Base-by-base conservation (phyloP, 352 stramenopile genomes). In the Globisporangium heterothallicum region DNA sequence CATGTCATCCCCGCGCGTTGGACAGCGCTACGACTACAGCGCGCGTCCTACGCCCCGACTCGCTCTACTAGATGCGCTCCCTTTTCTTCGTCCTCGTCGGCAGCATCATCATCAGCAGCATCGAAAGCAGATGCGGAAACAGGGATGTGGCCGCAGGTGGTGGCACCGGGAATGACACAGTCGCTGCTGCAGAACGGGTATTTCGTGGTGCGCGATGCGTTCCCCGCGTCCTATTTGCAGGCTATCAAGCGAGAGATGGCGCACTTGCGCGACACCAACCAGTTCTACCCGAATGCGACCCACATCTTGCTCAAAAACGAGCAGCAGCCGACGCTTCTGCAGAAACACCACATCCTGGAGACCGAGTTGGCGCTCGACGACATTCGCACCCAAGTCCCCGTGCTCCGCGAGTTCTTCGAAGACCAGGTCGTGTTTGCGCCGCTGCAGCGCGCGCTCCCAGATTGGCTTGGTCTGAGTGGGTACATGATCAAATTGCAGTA, bases 401-500 rank as follows among this genome's bases (percentile, higher is more conserved):
- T 68, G 41, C 64, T 86, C 21, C 51, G 70, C 44, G 65, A 69
- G 59, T 83, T 80, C 41, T 85, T 84, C 42, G 84, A 92, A 36
- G 48, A 75, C 47, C 57, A 82, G 54, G 58, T 73, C 40, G 61
- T 88, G n/a, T 77, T 84, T 24, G 58, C 56, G 13, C 56, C 71
- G 7, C 48, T 88, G 19, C 45, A 63, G 26, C 52, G 43, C 27
- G 42, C 49, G 14, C 48, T 79, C 46, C 75, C 70, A 2, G 2
- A 52, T 9, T 84, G 78, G 72, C 48, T 90, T 13, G 58, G 50
- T 10, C 52, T 88, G 16, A 49, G 51, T 13, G 67, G 60, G 10
- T 68, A 79, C 45, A 86, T 88, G 74, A 47, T 90, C 49, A 93
- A 95, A 59, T 56, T 94, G 10, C 85, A 95, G 59, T 72, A 79